Conservation (phyloP, 225 moss, liverwort and hornwort genomes). For the Rhytidiadelphus loreus region DNA sequence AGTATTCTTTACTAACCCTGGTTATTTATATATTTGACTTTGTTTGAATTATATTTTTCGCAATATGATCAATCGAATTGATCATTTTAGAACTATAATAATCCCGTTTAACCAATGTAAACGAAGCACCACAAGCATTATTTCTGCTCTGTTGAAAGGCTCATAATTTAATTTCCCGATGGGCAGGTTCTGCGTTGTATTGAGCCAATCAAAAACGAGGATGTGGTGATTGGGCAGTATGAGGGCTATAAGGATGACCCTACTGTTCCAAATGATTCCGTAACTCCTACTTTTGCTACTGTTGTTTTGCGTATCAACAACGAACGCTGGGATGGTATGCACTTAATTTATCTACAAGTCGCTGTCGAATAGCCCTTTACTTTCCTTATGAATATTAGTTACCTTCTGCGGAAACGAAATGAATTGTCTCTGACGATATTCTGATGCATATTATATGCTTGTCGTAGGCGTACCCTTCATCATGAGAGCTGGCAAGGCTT, state of each 20-base stretch:
- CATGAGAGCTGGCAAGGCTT: conserved; percentile 80
- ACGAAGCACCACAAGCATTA: background rate
- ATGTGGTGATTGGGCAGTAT: conserved; percentile 89
- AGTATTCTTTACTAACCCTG: background rate
- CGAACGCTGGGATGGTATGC: conserved; percentile 88
- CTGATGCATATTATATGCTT: background rate
- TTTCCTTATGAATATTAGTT: background rate
- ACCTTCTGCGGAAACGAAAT: background rate
- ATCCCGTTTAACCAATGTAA: background rate
- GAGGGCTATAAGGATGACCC: conserved; percentile 81
- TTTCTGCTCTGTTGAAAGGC: background rate
- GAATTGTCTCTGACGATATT: background rate
- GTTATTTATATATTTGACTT: background rate
- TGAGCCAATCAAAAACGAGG: conserved; percentile 43
- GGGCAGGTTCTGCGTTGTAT: conserved; percentile 50
- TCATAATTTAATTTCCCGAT: background rate
- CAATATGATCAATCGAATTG: background rate
- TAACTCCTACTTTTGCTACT: conserved; percentile 79
- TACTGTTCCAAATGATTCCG: conserved; percentile 67
- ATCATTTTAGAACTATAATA: background rate
- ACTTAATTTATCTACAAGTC: background rate
- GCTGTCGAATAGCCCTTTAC: background rate
- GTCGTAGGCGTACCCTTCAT: conserved; percentile 76
- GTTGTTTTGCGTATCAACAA: conserved; percentile 67
- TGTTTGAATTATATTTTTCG: background rate